phyloP scores from a whole-genome alignment of 192 early-diverging fungal species.

The Pilobolus umbonatus region DNA sequence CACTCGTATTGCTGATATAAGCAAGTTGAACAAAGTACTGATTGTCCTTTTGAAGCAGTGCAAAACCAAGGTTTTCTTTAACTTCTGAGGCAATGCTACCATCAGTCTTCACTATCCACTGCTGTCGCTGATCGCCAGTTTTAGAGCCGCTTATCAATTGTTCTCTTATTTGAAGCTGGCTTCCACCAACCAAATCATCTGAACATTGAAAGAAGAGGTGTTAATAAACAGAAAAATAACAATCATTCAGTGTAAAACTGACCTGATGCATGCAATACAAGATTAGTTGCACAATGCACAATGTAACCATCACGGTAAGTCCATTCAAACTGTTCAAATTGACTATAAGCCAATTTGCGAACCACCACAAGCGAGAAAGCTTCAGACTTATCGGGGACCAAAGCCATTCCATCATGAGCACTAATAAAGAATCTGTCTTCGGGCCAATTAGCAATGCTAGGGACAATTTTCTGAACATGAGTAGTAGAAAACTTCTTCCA shows the following conservation, averaged over 20 bases:
- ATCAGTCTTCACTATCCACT: constrained; percentile 15
- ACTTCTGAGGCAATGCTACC: constrained; percentile 7
- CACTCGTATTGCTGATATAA: background rate
- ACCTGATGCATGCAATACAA: constrained; percentile 27
- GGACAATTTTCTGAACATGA: constrained; percentile 9
- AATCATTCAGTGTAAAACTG: background rate
- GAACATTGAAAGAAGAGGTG: background rate
- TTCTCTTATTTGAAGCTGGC: constrained; percentile 14
- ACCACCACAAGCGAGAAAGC: constrained; percentile 6
- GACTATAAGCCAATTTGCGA: background rate
- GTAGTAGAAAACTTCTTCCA: constrained; percentile 2
- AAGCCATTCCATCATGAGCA: constrained; percentile 8
- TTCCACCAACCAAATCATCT: constrained; percentile 15
- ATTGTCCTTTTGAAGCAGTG: constrained; percentile 5
- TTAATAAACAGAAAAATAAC: background rate
- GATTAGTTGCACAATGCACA: constrained; percentile 18
- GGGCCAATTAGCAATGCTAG: constrained; percentile 21
- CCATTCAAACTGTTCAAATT: constrained; percentile 17
- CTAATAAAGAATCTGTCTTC: constrained; percentile 15
- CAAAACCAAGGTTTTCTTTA: constrained; percentile 11
- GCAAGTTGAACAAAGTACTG: constrained; percentile 7
- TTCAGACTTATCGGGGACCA: constrained; percentile 17
- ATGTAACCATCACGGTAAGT: constrained; percentile 12
- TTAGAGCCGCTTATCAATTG: background rate
- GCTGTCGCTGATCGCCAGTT: background rate